These are phyloP conservation scores for Zygotorulaspora danielsina DNA, from an alignment of 805 yeast genomes.

Conservation along the genomic window DNA sequence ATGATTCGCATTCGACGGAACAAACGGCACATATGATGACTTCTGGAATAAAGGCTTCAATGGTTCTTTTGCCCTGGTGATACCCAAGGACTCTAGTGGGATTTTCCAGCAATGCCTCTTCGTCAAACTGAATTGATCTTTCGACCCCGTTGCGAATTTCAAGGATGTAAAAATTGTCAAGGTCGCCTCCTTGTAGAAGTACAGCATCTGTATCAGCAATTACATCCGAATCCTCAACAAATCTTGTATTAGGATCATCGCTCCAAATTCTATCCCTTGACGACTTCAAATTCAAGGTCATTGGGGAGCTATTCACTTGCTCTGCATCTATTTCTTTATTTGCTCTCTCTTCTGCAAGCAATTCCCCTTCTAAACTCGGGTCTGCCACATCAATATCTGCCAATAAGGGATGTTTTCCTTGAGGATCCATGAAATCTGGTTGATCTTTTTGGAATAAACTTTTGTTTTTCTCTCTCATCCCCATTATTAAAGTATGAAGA, in stretches of 20 bases:
- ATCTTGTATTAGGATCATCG: slow-evolving; percentile 31
- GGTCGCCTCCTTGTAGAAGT: slow-evolving; percentile 32
- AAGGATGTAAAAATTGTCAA: slow-evolving; percentile 28
- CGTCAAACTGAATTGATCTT: slow-evolving; percentile 35
- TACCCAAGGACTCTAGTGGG: slow-evolving; percentile 41
- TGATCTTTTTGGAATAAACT: slow-evolving; percentile 25
- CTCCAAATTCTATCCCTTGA: slow-evolving; percentile 29
- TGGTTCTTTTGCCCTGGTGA: slow-evolving; percentile 31
- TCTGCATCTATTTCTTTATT: slow-evolving; percentile 39
- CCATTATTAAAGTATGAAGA: slow-evolving; percentile 58
- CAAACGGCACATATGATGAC: slow-evolving; percentile 41
- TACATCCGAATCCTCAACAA: slow-evolving; percentile 27
- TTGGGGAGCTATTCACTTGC: slow-evolving; percentile 32
- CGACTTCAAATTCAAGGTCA: slow-evolving; percentile 31
- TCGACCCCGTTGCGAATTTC: slow-evolving; percentile 38
- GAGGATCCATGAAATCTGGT: slow-evolving; percentile 10
- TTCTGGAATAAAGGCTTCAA: slow-evolving; percentile 43
- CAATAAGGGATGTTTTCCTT: slow-evolving; percentile 9
- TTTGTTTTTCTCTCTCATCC: slow-evolving; percentile 42
- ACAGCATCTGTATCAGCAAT: slow-evolving; percentile 32
- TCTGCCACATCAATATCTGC: slow-evolving; percentile 16
- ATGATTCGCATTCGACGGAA: slow-evolving; percentile 43
- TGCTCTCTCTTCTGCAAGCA: slow-evolving; percentile 13
- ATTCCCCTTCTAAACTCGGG: slow-evolving; percentile 10
- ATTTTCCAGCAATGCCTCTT: slow-evolving; percentile 34